Evolutionary conservation across 768 basidiomycete genomes (phyloP).

Genomic region (Pulveroboletus sp.): DNA sequence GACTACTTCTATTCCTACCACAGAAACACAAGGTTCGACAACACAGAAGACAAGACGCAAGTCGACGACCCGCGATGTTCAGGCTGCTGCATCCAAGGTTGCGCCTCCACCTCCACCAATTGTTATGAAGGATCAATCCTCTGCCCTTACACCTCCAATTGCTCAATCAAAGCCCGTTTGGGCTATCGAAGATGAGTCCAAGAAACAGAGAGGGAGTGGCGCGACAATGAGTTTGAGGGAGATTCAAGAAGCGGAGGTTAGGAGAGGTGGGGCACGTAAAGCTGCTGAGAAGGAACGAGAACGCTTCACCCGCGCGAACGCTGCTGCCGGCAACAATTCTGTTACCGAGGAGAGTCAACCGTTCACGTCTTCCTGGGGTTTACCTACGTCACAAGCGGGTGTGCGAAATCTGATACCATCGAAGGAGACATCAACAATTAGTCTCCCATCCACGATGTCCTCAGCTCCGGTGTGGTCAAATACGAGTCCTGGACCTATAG

Average conservation of each 20-base stretch:
- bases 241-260: conserved; percentile 91
- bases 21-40: conserved; percentile 18
- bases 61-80: conserved; percentile 23
- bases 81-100: conserved; percentile 20
- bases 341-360: conserved; percentile 52
- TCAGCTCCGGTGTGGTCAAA: conserved; percentile 69
- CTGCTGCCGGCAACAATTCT: conserved; percentile 25
- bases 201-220: conserved; percentile 44
- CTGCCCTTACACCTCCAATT: conserved; percentile 17
- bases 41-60: conserved; percentile 25
- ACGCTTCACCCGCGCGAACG: conserved; percentile 45
- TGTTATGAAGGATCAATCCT: conserved; percentile 20
- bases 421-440: conserved; percentile 38
- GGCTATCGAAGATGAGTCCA: conserved; percentile 64
- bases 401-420: conserved; percentile 36
- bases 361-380: conserved; percentile 77
- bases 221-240: conserved; percentile 74
- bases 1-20: conserved; percentile 9
- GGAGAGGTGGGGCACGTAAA: conserved; percentile 73
- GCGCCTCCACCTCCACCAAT: conserved; percentile 5
- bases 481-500: conserved; percentile 44
- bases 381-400: conserved; percentile 79
- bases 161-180: conserved; percentile 51
- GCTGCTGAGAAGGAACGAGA: conserved; percentile 69
- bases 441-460: conserved; percentile 28